A percentile compares a stretch with the other conserved stretches of the same genome.
Conservation (phyloP, 2,329 filamentous ascomycete species). For the Verticillium alfalfae region DNA sequence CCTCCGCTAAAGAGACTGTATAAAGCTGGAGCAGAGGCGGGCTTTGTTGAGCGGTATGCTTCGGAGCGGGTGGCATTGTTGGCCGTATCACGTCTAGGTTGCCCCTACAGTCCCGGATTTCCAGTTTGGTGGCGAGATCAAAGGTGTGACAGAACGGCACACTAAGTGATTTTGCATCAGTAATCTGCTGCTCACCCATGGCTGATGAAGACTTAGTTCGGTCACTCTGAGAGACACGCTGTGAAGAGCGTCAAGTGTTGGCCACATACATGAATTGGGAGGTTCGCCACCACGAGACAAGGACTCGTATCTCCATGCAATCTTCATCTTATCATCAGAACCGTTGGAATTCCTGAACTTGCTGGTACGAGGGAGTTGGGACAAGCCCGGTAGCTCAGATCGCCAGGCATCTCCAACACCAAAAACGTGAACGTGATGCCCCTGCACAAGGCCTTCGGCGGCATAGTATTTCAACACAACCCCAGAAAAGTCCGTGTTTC, state of each 20-base stretch:
- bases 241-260: background rate
- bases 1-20: constrained; percentile 50
- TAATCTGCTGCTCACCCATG: too few relatives aligned
- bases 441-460: constrained; percentile 87
- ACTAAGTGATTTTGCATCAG: constrained; percentile 7
- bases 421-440: constrained; percentile 81
- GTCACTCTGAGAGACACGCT: background rate
- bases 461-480: constrained; percentile 83
- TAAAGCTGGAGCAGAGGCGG: constrained; percentile 59
- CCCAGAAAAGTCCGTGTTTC: constrained; percentile 90
- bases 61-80: constrained; percentile 19
- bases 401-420: constrained; percentile 77
- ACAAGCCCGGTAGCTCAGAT: constrained; percentile 73
- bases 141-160: constrained; percentile 65
- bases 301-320: constrained; percentile 94
- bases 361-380: constrained; percentile 32
- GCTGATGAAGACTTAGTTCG: background rate
- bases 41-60: constrained; percentile 5
- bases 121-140: constrained; percentile 62
- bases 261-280: constrained; percentile 10
- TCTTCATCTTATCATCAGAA: constrained; percentile 82
- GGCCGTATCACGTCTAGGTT: constrained; percentile 25
- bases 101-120: constrained; percentile 40
- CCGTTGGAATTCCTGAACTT: constrained; percentile 28
- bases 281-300: constrained; percentile 41